A percentile compares a stretch with the other conserved stretches of the same genome.
Conservation (phyloP, 2,329 filamentous ascomycete species). For the Coniochaeta prunicola region DNA sequence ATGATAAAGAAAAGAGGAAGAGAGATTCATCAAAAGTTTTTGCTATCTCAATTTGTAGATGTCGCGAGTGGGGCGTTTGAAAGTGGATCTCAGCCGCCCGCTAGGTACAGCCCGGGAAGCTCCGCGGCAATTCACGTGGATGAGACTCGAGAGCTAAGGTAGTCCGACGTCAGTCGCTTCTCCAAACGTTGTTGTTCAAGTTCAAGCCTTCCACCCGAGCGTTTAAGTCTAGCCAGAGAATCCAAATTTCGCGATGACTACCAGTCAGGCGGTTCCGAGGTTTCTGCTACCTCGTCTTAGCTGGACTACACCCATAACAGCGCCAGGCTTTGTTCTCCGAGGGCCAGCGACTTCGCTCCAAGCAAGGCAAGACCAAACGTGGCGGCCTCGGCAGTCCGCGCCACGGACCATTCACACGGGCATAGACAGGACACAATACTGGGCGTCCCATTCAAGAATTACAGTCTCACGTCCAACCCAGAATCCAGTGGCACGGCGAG, state of each 20-base stretch:
- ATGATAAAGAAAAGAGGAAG: conserved; percentile 24
- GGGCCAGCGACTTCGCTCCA: conserved; percentile 9
- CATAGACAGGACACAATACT: conserved; percentile 5
- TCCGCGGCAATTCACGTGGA: conserved; percentile 1
- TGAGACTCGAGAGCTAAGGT: not conserved
- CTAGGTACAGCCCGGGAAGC: not conserved
- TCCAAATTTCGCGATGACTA: conserved; percentile 16
- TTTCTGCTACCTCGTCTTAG: conserved; percentile 50
- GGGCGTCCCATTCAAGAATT: conserved; percentile 8
- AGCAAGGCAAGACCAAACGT: conserved; percentile 5
- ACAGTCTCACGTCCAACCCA: conserved; percentile 6
- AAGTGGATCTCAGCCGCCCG: not conserved
- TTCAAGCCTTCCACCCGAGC: not conserved
- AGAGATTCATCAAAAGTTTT: conserved; percentile 7
- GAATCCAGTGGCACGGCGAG: conserved; percentile 26
- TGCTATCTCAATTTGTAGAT: conserved; percentile 1
- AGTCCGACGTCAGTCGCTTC: not conserved
- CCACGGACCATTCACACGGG: conserved; percentile 8
- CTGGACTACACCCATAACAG: conserved; percentile 29
- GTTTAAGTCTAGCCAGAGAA: not conserved
- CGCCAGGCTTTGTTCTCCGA: conserved; percentile 6
- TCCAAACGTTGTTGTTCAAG: not conserved
- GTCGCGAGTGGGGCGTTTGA: not conserved
- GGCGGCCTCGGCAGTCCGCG: conserved; percentile 8
- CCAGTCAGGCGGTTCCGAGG: conserved; percentile 37